Base-by-base conservation (phyloP, 176 grass and related monocot species). In the Guadua angustifolia region DNA sequence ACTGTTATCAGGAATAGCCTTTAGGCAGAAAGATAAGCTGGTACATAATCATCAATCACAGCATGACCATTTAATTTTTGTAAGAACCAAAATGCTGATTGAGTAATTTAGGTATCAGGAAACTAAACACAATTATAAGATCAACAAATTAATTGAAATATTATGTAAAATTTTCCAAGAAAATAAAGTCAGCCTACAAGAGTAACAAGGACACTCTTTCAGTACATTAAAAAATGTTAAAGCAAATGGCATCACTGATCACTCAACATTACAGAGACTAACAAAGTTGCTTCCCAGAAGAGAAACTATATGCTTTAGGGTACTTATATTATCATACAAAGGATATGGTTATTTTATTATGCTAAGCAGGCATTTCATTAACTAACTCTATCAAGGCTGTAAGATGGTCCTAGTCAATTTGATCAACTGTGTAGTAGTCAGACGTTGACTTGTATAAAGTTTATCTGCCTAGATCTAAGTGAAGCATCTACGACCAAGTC, bases 381-480 rank as follows among this genome's bases (percentile, higher is more conserved):
- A 36, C 3, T 55, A 51, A 75, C 43, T 66, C 14, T 43, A 63
- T 76, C 24, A 85, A 62, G 35, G n/a, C 38, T 60, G 12, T 4
- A 69, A 69, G 56, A 47, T 22, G 16, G 36, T 45, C 59, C 33
- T 47, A 52, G 3, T 38, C 52, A 69, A 81, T 58, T 21, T 77
- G 71, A 33, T 71, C 21, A 71, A 51, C 45, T 18, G 4, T 64
- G n/a, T n/a, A n/a, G 36, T 44, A 57, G 12, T 73, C 67, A 78
- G 35, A 38, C 15, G 13, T 78, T 83, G 70, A 81, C 43, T 68
- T 81, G 15, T 74, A 66, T 29, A 88, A 70, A 75, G 19, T 63
- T 75, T 36, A 73, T 63, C 29, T 61, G 0, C 33, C 43, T 81
- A 57, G 63, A 89, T 85, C 62, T 32, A 74, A 89, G 35, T 43